Evolutionary conservation across 192 early-diverging fungal genomes (phyloP).

Genomic region (Ambispora gerdemannii): DNA sequence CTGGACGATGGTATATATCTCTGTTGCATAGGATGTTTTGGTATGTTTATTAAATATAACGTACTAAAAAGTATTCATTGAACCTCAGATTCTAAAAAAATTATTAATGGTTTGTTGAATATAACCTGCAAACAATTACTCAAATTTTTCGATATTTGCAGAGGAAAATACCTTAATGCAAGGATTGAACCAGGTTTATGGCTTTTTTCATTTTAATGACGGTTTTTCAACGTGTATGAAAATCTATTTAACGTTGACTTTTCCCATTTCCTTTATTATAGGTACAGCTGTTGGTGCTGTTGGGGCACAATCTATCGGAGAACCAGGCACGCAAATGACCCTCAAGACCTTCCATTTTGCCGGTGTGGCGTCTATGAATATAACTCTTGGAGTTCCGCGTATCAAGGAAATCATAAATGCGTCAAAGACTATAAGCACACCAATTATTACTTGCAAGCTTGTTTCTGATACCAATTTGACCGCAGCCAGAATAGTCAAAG

Average conservation of each 20-base stretch:
- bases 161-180: slow-evolving; percentile 80
- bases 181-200: slow-evolving; percentile 83
- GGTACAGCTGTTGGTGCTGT: slow-evolving; percentile 90
- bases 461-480: slow-evolving; percentile 62
- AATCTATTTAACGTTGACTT: too few relatives aligned
- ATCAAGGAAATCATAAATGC: slow-evolving; percentile 99
- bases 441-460: slow-evolving; percentile 81
- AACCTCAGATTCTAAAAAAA: not conserved
- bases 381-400: slow-evolving; percentile 98
- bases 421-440: slow-evolving; percentile 90
- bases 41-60: too few relatives aligned
- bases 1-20: too few relatives aligned
- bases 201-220: not conserved
- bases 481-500: slow-evolving; percentile 95
- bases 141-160: slow-evolving; percentile 74
- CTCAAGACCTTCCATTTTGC: slow-evolving; percentile 99
- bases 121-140: slow-evolving; percentile 73
- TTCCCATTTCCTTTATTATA: not conserved
- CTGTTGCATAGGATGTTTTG: too few relatives aligned
- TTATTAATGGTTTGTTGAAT: slow-evolving; percentile 55
- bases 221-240: too few relatives aligned
- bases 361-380: slow-evolving; percentile 98
- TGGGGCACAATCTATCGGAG: slow-evolving; percentile 96
- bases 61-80: too few relatives aligned
- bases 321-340: slow-evolving; percentile 99